These are phyloP conservation scores for Hortaea werneckii DNA, from an alignment of 2,329 filamentous ascomycete genomes.

Conservation along the genomic window DNA sequence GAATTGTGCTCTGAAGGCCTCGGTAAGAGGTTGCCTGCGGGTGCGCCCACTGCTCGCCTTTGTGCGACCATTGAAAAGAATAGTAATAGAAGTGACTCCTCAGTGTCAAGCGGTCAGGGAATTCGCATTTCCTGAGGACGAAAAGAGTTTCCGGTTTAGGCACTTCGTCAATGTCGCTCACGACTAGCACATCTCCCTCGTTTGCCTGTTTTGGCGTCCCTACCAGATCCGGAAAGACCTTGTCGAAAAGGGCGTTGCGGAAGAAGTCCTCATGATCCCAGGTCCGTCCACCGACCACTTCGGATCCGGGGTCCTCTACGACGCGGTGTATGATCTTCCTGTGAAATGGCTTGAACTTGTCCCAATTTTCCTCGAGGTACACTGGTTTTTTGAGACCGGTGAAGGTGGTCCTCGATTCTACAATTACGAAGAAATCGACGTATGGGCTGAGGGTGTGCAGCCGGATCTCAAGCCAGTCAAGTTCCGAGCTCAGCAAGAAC, in stretches of 20 bases:
- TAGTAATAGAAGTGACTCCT: conserved; percentile 21
- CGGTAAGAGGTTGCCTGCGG: conserved; percentile 51
- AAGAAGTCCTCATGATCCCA: conserved; percentile 47
- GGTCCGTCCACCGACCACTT: conserved; percentile 28
- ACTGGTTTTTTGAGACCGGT: conserved; percentile 48
- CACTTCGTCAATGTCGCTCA: conserved; percentile 54
- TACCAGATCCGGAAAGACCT: conserved; percentile 43
- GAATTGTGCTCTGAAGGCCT: conserved; percentile 38
- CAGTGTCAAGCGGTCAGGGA: conserved; percentile 19
- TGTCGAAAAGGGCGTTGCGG: conserved; percentile 48
- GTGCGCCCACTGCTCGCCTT: conserved; percentile 41
- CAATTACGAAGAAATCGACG: conserved; percentile 56
- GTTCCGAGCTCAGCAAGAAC: conserved; percentile 52
- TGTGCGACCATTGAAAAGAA: conserved; percentile 22
- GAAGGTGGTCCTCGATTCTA: conserved; percentile 51
- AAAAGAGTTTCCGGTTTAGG: conserved; percentile 28
- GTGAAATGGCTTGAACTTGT: conserved; percentile 42
- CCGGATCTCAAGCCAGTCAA: conserved; percentile 57
- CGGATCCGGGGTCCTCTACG: conserved; percentile 33
- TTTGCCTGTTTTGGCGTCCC: conserved; percentile 32
- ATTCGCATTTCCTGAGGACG: conserved; percentile 16
- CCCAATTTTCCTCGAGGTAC: conserved; percentile 43
- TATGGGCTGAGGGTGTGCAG: conserved; percentile 47
- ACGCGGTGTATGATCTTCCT: conserved; percentile 53
- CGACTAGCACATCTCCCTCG: conserved; percentile 46